Percentiles rank a stretch among this genome's conserved stretches.
Conservation (phyloP, 495 filamentous ascomycete species). For the Sphaerosporella brunnea region DNA sequence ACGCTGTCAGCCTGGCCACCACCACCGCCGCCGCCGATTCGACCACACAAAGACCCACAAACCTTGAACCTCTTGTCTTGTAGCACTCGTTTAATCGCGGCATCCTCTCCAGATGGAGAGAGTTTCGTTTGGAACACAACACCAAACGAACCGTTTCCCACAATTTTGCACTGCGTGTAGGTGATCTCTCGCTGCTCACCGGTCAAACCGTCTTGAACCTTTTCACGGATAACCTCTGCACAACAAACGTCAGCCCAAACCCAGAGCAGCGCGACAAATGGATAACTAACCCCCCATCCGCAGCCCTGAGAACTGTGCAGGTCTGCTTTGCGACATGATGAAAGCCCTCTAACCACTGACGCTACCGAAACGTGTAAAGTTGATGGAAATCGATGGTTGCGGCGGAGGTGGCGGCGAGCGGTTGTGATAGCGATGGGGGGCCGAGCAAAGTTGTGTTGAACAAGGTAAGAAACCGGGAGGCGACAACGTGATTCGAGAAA, state of each 20-base stretch:
- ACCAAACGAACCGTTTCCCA: slow-evolving; percentile 97
- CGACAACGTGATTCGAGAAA: background rate
- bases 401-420: slow-evolving; percentile 8
- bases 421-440: slow-evolving; percentile 14
- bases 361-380: slow-evolving; percentile 12
- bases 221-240: slow-evolving; percentile 91
- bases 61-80: slow-evolving; percentile 99
- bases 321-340: slow-evolving; percentile 33
- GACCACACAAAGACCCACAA: background rate
- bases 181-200: slow-evolving; percentile 91
- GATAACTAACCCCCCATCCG: slow-evolving; percentile 61
- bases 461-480: slow-evolving; percentile 6
- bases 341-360: slow-evolving; percentile 17
- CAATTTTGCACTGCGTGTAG: slow-evolving; percentile 98
- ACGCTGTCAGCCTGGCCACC: background rate
- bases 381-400: slow-evolving; percentile 10
- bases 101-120: slow-evolving; percentile 89
- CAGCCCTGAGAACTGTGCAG: slow-evolving; percentile 55
- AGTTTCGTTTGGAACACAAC: slow-evolving; percentile 99
- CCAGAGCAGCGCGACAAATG: slow-evolving; percentile 4
- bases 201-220: slow-evolving; percentile 94
- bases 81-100: slow-evolving; percentile 93
- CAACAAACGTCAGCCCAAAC: slow-evolving; percentile 17
- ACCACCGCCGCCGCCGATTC: background rate
- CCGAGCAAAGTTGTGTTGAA: slow-evolving; percentile 9